phyloP scores from a whole-genome alignment of 106 monocot species.

The Dendrobium nobile region DNA sequence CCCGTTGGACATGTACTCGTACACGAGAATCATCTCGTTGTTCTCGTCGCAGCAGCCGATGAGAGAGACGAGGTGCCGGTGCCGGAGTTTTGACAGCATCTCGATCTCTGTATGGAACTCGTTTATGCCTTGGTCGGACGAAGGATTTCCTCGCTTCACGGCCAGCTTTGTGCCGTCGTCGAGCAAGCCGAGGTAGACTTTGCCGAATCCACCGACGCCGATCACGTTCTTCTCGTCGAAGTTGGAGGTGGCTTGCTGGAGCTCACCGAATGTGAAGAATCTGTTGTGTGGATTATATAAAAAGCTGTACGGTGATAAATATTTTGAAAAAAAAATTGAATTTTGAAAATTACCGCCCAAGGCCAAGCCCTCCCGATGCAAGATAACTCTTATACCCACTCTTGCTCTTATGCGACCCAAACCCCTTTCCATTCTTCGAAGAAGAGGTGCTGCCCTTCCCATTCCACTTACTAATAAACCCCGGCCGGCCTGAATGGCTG shows the following conservation, averaged over 20 bases:
- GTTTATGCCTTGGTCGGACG: slow-evolving; percentile 54
- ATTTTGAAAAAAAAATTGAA: neutral
- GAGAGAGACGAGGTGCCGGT: slow-evolving; percentile 63
- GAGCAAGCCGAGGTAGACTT: slow-evolving; percentile 40
- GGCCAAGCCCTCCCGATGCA: slow-evolving; percentile 15
- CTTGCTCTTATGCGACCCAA: slow-evolving; percentile 33
- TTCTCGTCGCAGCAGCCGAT: slow-evolving; percentile 73
- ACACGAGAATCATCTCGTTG: slow-evolving; percentile 61
- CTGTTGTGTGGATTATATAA: neutral
- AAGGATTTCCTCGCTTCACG: slow-evolving; percentile 56
- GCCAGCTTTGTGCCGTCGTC: slow-evolving; percentile 48
- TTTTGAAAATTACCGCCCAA: slow-evolving; percentile 27
- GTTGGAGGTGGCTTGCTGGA: slow-evolving; percentile 43
- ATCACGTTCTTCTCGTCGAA: slow-evolving; percentile 53
- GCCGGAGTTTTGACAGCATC: slow-evolving; percentile 67
- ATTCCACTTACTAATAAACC: slow-evolving; percentile 14
- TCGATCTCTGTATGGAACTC: slow-evolving; percentile 78
- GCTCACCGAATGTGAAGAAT: slow-evolving; percentile 29
- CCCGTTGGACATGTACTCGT: slow-evolving; percentile 61
- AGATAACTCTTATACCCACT: slow-evolving; percentile 17
- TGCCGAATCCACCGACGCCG: slow-evolving; percentile 65
- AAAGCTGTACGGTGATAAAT: neutral
- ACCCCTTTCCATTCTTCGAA: neutral
- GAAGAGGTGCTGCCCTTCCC: slow-evolving; percentile 15
- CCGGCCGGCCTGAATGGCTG: slow-evolving; percentile 3